phyloP scores from a whole-genome alignment of 1,284 basidiomycete species.

The Marasmius oreades region DNA sequence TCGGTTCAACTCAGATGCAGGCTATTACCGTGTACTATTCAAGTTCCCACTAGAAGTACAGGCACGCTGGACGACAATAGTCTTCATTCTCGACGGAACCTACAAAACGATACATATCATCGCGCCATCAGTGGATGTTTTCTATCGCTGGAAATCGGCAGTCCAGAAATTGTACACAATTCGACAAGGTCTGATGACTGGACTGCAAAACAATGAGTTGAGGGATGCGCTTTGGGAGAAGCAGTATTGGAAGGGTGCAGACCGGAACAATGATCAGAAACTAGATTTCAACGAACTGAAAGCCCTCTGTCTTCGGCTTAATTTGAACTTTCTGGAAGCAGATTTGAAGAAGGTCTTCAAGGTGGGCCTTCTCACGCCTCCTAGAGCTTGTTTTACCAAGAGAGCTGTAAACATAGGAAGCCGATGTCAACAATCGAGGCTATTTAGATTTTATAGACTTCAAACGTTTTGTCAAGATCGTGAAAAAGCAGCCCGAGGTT shows the following conservation, averaged over 20 bases:
- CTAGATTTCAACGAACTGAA: conserved; percentile 74
- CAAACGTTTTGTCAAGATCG: conserved; percentile 78
- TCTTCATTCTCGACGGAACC: conserved; percentile 71
- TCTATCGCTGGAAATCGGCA: conserved; percentile 66
- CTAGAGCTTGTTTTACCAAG: not conserved
- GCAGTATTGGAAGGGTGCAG: conserved; percentile 78
- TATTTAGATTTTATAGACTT: conserved; percentile 85
- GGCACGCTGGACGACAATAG: conserved; percentile 73
- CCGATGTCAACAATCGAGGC: conserved; percentile 61
- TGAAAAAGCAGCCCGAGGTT: conserved; percentile 84
- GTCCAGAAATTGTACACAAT: conserved; percentile 57
- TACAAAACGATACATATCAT: conserved; percentile 95
- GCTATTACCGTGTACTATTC: conserved; percentile 79
- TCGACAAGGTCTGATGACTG: conserved; percentile 66
- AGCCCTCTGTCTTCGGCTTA: conserved; percentile 72
- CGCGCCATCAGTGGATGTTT: conserved; percentile 68
- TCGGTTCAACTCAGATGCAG: conserved; percentile 72
- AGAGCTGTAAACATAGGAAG: conserved; percentile 44
- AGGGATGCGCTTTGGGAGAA: conserved; percentile 77
- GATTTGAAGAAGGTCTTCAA: conserved; percentile 68
- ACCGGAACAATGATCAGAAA: conserved; percentile 58
- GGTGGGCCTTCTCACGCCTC: conserved; percentile 31
- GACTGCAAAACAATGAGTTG: conserved; percentile 59
- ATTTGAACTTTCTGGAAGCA: conserved; percentile 62
- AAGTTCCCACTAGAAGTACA: conserved; percentile 60